Conservation (phyloP, 352 stramenopile species). For the Pythium oligandrum region DNA sequence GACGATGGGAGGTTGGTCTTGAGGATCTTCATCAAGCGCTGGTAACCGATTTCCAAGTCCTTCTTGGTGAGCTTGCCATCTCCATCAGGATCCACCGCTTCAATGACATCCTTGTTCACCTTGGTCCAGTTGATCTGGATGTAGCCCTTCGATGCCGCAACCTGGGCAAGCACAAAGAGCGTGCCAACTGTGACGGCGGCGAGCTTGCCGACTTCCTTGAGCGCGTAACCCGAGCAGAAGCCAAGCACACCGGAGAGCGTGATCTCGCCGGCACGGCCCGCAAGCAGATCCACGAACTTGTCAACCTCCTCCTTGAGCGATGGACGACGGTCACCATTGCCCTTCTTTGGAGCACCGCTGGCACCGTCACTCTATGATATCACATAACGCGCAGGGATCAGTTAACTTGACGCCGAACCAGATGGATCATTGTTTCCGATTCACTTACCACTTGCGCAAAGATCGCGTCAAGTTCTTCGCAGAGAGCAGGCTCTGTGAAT, state of each 20-base stretch:
- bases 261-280: constrained; percentile 61
- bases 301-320: constrained; percentile 48
- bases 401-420: no score
- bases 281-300: constrained; percentile 57
- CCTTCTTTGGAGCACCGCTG: neutral
- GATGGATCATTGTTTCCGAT: no score
- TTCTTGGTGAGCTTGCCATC: constrained; percentile 83
- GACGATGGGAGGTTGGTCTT: constrained; percentile 84
- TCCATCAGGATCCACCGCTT: constrained; percentile 73
- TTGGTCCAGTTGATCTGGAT: constrained; percentile 90
- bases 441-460: constrained; percentile 25
- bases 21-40: constrained; percentile 62
- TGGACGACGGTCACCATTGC: constrained; percentile 10
- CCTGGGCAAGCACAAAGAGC: constrained; percentile 73
- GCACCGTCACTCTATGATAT: constrained; percentile 6
- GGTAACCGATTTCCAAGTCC: constrained; percentile 75
- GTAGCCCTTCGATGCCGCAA: constrained; percentile 82
- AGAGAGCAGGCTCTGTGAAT: constrained; percentile 31
- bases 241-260: constrained; percentile 62
- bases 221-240: constrained; percentile 82
- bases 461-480: constrained; percentile 31
- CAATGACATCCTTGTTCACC: constrained; percentile 82
- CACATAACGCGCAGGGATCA: no score
- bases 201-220: constrained; percentile 80
- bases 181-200: constrained; percentile 69